phyloP scores from a whole-genome alignment of 768 basidiomycete species.

The Agaricus blazei region DNA sequence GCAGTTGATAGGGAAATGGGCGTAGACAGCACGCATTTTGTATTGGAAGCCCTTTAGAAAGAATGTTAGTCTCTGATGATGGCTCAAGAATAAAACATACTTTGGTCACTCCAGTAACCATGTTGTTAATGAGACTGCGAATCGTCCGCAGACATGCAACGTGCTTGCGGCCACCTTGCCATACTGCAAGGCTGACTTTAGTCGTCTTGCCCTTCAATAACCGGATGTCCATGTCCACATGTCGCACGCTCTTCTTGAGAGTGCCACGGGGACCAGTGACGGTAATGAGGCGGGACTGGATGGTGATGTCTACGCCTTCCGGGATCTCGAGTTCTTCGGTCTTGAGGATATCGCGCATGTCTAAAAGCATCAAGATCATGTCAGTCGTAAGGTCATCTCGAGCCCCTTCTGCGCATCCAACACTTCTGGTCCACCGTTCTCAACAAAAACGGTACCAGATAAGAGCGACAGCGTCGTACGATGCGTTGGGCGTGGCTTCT shows the following conservation, averaged over 20 bases:
- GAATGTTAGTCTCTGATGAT: not conserved
- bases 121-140: conserved; percentile 91
- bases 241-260: conserved; percentile 87
- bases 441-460: conserved; percentile 19
- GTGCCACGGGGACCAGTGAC: conserved; percentile 93
- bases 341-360: conserved; percentile 93
- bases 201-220: conserved; percentile 73
- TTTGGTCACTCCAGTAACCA: conserved; percentile 97
- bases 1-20: conserved; percentile 99
- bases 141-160: conserved; percentile 97
- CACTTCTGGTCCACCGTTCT: conserved; percentile 14
- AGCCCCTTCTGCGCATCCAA: conserved; percentile 32
- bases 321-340: conserved; percentile 92
- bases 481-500: conserved; percentile 14
- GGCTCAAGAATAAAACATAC: conserved; percentile 29
- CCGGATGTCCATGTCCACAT: conserved; percentile 92
- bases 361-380: conserved; percentile 20
- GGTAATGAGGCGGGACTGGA: conserved; percentile 89
- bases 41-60: conserved; percentile 89
- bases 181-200: conserved; percentile 87
- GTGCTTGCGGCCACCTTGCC: conserved; percentile 98
- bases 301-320: conserved; percentile 73
- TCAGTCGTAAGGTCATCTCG: conserved; percentile 30
- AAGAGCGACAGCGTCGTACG: conserved; percentile 7
- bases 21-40: conserved; percentile 99